Evolutionary conservation across 176 grass and related monocot species (phyloP), one percentile per base, ranked within the genome.

Genomic region (Guadua angustifolia): DNA sequence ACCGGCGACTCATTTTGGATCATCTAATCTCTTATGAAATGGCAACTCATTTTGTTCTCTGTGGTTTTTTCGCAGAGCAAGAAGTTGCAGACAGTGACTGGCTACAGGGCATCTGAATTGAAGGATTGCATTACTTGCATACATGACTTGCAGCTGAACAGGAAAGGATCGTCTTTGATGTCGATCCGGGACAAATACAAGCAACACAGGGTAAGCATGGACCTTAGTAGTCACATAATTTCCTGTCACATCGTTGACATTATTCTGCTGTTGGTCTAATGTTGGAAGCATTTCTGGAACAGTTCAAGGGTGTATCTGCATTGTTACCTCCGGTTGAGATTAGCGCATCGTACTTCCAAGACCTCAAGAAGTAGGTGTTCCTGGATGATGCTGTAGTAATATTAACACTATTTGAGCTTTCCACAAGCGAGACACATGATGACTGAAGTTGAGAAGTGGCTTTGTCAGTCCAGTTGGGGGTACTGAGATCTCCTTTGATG

Each of bases 161-260:
- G 73, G 73, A 99, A 85, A 88, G 86, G 59, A 9, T 51, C 79
- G 14, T 83, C 87, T 44, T 82, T 83, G 70, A 42, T 77, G 32
- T 88, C 91, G 5, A 91, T 94, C 39, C 83, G 89, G 63, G 89
- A 94, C 2, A 96, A 99, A 72, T 99, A 91, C 79, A 99, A 89
- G 89, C 93, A 95, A 5, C 86, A 91, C 66, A 88, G 83, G 86
- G 97, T 95, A 92, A 86, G 85, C 79, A 84, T 35, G 53, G 17
- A 26, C 49, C n/a, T 83, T 84, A 39, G 15, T 38, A 82, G 22
- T 46, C 2, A 29, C 43, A 33, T 59, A 49, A 16, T 58, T 63
- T 59, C 29, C 58, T 84, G 36, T 32, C 58, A 63, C 32, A 74
- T 53, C 5, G 32, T 35, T 73, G 24, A 38, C 60, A 75, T 61